Base-by-base conservation (phyloP, 352 stramenopile genomes). In the Phytophthora sansomeana region DNA sequence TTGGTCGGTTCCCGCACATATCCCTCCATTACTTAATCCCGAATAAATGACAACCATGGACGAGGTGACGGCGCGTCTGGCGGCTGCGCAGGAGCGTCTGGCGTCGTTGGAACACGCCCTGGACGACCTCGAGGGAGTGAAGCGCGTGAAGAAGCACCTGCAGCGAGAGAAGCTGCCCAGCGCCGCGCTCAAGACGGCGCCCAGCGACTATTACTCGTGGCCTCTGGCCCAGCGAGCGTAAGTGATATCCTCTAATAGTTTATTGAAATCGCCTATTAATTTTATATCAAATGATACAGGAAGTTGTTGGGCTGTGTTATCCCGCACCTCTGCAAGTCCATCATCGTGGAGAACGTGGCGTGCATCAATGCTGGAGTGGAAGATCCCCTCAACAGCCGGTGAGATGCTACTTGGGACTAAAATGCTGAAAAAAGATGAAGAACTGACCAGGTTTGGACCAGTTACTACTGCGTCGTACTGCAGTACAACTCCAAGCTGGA, bases 401-500 rank as follows among this genome's bases (percentile, higher is more conserved):
- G 36, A 48, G 63, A 9, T 6, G 19, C 4, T 39, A 47, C 19
- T n/a, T 39, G 6, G 29, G n/a, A 11, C 4, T 33, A 32, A 49
- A 39, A 35, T 26, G 17, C 5, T 21, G n/a, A n/a, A 36, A 21
- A 6, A 17, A 49, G 19, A n/a, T 16, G 11, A 1, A 10, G 16
- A 7, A 26, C 14, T 54, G 24, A 43, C 39, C n/a, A n/a, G n/a
- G 5, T 2, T 10, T 38, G 56, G 53, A 26, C 29, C 30, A 89
- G 81, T 39, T 96, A 87, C 67, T 93, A 94, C 57, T 96, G 87
- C 51, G 77, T 96, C 33, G 85, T 95, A 42, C 66, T 96, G 17
- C 89, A 96, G 74, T 96, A 96, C 74, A 92, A 93, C 58, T 74
- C 85, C 13, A 93, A 87, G 71, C 69, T 95, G 33, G 91, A 94